Conservation (phyloP, 768 basidiomycete genomes). For the Amyloporia xantha region DNA sequence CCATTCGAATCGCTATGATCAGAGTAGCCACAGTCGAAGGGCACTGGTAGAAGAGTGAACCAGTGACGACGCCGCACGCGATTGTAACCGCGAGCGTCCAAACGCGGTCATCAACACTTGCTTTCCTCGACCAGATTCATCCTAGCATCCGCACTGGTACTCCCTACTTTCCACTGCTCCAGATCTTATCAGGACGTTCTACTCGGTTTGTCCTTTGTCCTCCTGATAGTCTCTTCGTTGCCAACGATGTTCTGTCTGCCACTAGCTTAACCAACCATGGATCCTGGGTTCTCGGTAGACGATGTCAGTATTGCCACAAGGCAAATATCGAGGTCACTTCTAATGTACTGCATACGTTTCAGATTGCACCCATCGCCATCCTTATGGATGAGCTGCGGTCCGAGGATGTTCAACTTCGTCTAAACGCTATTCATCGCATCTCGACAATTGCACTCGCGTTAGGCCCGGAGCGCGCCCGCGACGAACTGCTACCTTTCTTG, state of each 20-base stretch:
- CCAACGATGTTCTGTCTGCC: neutral
- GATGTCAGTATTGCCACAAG: slow-evolving; percentile 44
- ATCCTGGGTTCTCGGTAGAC: slow-evolving; percentile 57
- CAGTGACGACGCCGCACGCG: too few relatives aligned
- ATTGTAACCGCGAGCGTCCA: slow-evolving; percentile 5
- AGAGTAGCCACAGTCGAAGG: too few relatives aligned
- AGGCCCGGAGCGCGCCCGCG: slow-evolving; percentile 89
- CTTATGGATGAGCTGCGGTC: slow-evolving; percentile 97
- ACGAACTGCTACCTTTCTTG: slow-evolving; percentile 93
- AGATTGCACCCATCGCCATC: slow-evolving; percentile 94
- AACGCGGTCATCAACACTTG: slow-evolving; percentile 16
- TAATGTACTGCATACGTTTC: neutral
- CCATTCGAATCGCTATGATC: too few relatives aligned
- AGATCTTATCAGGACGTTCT: neutral
- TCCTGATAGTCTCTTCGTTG: neutral
- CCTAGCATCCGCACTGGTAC: neutral
- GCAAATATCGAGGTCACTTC: neutral
- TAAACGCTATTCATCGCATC: slow-evolving; percentile 95
- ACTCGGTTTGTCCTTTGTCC: neutral
- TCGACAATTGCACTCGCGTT: slow-evolving; percentile 97
- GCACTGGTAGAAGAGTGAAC: too few relatives aligned
- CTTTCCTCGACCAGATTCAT: slow-evolving; percentile 3
- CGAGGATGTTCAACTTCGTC: slow-evolving; percentile 92
- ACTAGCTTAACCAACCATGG: slow-evolving; percentile 37
- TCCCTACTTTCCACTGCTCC: neutral